Evolutionary conservation across 2,329 filamentous ascomycete genomes (phyloP), one percentile per base, ranked within the genome.

Genomic region (Bipolaris victoriae): DNA sequence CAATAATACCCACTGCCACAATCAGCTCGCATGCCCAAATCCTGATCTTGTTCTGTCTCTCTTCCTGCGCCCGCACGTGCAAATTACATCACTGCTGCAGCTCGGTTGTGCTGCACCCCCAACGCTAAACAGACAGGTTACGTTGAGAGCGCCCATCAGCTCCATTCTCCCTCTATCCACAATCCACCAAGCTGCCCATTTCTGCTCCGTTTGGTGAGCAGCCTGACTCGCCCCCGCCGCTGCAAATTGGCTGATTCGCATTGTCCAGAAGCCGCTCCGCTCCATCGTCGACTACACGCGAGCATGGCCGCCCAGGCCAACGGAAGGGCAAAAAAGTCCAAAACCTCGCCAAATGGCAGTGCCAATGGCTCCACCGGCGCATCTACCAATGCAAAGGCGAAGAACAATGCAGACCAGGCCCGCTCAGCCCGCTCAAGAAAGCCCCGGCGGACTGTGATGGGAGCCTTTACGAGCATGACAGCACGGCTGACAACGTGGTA

Each of bases 401-500:
- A 74, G 53, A 68, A 67, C 39, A 66, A 71, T 54, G 52, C 67
- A 50, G 69, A 71, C 18, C 71, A 69, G 52, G 58, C 68, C 26
- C 68, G 63, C 39, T 48, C 66, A 3, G 51, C 55, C 13, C 55
- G 57, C 49, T 57, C 60, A 7, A 54, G 44, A 49, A 70, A 65
- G 55, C 62, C 56, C 35, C 62, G 57, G 39, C 71, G 63, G 55
- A 63, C 65, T 5, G 55, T 72, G 37, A 47, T 62, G 46, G 66
- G 66, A 16, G 69, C 68, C 52, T 49, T 74, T n/a, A 69, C 72
- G 46, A 77, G 65, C 59, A 63, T 75, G 47, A 50, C 70, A 45
- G 67, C 67, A 60, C 70, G 75, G 70, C 76, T 97, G 43, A 76
- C 88, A 56, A 89, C 91, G 18, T 99, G 94, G 94, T 96, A 95